These are phyloP conservation scores for Linanthus parryae DNA, from an alignment of 148 eudicot genomes.

Conservation along the genomic window DNA sequence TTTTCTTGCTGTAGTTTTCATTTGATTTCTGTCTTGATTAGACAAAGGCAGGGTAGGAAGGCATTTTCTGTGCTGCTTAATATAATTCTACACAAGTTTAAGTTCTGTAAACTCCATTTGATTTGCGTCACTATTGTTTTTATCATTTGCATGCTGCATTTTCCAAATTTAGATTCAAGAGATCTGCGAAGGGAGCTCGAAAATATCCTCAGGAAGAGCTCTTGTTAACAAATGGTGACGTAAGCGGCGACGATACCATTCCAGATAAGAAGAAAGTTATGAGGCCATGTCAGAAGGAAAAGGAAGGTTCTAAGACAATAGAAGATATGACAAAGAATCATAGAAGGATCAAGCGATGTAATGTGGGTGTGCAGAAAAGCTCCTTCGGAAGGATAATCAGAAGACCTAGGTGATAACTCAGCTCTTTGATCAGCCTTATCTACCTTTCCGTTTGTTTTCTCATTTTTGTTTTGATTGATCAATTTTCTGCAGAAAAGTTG, in stretches of 20 bases:
- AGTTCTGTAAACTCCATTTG: background rate
- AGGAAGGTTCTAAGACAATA: background rate
- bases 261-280: conserved; percentile 13
- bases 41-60: background rate
- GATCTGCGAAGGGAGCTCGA: conserved; percentile 21
- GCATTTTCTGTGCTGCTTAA: background rate
- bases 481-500: background rate
- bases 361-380: conserved; percentile 1
- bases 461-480: background rate
- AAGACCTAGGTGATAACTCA: conserved; percentile 21
- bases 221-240: conserved; percentile 7
- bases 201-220: conserved; percentile 8
- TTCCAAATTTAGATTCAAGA: conserved; percentile 28
- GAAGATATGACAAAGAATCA: background rate
- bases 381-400: conserved; percentile 17
- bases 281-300: conserved; percentile 2
- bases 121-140: conserved; percentile 1
- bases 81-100: background rate
- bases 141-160: conserved; percentile 11
- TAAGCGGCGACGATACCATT: conserved; percentile 7
- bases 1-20: background rate
- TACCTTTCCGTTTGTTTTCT: background rate
- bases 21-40: background rate
- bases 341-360: conserved; percentile 4
- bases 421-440: background rate